These are phyloP conservation scores for Neofusicoccum umdonicola DNA, from an alignment of 2,329 filamentous ascomycete genomes.

Conservation along the genomic window DNA sequence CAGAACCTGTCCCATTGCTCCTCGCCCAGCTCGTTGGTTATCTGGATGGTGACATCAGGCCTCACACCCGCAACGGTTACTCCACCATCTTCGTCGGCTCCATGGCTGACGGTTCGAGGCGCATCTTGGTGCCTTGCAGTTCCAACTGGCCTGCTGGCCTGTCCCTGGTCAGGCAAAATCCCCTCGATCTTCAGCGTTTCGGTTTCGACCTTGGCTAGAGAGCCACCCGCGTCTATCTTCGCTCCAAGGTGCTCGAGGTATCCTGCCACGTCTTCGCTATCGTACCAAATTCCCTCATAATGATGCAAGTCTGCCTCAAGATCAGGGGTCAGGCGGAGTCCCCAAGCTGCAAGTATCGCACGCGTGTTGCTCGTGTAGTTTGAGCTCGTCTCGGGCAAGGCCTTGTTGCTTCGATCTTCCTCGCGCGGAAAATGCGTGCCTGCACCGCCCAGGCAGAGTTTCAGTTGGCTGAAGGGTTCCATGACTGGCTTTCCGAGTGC, in stretches of 20 bases:
- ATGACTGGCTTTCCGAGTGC: constrained; percentile 37
- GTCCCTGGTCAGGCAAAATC: too few relatives aligned
- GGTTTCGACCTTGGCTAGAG: constrained; percentile 57
- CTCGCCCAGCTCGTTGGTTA: neutral
- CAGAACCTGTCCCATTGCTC: neutral
- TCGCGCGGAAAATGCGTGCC: neutral
- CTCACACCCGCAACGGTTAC: neutral
- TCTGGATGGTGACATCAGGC: neutral
- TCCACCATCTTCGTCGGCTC: neutral
- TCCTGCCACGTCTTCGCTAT: constrained; percentile 71
- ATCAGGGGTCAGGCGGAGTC: neutral
- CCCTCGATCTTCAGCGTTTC: constrained; percentile 27
- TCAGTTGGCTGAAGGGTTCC: constrained; percentile 54
- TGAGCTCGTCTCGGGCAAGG: too few relatives aligned
- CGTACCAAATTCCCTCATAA: constrained; percentile 73
- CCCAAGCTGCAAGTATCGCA: neutral
- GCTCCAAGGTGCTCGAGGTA: constrained; percentile 67
- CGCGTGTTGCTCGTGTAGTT: too few relatives aligned
- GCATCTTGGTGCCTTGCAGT: neutral
- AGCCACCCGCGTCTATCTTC: constrained; percentile 57
- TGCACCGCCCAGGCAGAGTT: constrained; percentile 55
- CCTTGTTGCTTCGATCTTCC: too few relatives aligned
- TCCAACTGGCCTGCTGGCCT: neutral
- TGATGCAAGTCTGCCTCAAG: constrained; percentile 55
- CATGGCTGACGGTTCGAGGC: too few relatives aligned